Evolutionary conservation across 768 basidiomycete genomes (phyloP), one percentile per base, ranked within the genome.

Genomic region (Xerocomus spinulosus): DNA sequence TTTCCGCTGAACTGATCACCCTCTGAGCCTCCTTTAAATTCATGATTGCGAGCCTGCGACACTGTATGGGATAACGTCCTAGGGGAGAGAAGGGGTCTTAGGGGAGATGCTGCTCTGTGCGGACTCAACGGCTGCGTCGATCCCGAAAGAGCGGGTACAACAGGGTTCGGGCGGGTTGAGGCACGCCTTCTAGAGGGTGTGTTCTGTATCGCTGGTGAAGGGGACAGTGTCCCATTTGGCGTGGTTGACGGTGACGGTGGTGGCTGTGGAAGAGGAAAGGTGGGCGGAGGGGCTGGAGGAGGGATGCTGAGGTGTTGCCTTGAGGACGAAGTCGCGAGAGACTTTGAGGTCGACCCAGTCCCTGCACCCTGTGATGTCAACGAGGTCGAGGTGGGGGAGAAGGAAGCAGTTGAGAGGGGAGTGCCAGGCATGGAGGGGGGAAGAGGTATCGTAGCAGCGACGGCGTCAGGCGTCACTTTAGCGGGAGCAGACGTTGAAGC

Each of bases 251-350:
- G 56, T 9, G 57, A 52, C 10, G 60, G 46, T 21, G 64, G 66
- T 9, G 41, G 62, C 20, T 56, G 67, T 33, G 64, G 64, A 18
- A 68, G 58, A 41, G 65, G 65, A 18, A 54, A 54, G 28, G 59
- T 64, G 3, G 65, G 65, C 4, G 65, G 65, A 15, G 65, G 65
- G n/a, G 56, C 54, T 13, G 60, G 64, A 0, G 67, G 65, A 30
- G 60, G 65, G 10, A 67, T 62, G 12, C 36, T 20, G 17, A 66
- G 52, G 40, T 67, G 62, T 17, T 61, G 59, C 26, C 66, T 61
- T 23, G 67, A 58, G 32, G 64, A 39, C 17, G 47, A 3, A 28
- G 37, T 2, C 23, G 44, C 9, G 14, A 53, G 33, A 5, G 56
- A 32, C 37, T 52, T 65, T 6, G 48, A 32, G 14, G n/a, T 29